Evolutionary conservation across 768 basidiomycete species (phyloP).

Genomic region (Trametes maxima): DNA sequence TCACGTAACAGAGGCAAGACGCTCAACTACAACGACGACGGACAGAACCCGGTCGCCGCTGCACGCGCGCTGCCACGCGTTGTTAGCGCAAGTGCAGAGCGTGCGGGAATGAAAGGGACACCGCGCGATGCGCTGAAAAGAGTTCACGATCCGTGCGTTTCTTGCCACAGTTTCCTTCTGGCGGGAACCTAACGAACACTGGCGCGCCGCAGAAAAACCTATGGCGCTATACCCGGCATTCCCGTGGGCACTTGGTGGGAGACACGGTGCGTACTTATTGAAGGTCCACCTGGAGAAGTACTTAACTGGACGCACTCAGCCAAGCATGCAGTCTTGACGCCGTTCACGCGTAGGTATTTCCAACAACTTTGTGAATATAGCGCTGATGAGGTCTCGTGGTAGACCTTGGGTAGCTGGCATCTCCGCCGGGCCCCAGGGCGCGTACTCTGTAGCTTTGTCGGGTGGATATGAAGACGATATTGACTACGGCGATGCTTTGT

Average conservation of each 20-base stretch:
- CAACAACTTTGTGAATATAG: not conserved
- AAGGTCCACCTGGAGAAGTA: not conserved
- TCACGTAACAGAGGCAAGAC: constrained; percentile 61
- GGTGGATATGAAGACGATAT: constrained; percentile 90
- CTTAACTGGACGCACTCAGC: constrained; percentile 31
- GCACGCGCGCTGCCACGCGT: constrained; percentile 16
- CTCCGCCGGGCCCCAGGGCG: constrained; percentile 63
- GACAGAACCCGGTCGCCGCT: constrained; percentile 24
- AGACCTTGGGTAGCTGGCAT: constrained; percentile 90
- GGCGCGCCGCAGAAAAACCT: constrained; percentile 58
- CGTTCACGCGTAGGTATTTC: constrained; percentile 78
- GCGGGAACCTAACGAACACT: not conserved
- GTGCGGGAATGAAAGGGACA: constrained; percentile 32
- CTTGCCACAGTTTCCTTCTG: not conserved
- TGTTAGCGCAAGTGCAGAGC: constrained; percentile 21
- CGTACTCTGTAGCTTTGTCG: constrained; percentile 84
- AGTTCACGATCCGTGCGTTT: constrained; percentile 53
- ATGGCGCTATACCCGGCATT: constrained; percentile 79
- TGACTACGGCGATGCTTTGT: constrained; percentile 83
- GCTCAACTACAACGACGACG: constrained; percentile 56
- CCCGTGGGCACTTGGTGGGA: constrained; percentile 86
- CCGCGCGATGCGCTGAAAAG: constrained; percentile 31
- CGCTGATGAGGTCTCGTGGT: constrained; percentile 5
- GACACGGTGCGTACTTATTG: constrained; percentile 46
- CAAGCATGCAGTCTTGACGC: constrained; percentile 73